Conservation (phyloP, 176 grass and related monocot genomes). For the Typha latifolia region DNA sequence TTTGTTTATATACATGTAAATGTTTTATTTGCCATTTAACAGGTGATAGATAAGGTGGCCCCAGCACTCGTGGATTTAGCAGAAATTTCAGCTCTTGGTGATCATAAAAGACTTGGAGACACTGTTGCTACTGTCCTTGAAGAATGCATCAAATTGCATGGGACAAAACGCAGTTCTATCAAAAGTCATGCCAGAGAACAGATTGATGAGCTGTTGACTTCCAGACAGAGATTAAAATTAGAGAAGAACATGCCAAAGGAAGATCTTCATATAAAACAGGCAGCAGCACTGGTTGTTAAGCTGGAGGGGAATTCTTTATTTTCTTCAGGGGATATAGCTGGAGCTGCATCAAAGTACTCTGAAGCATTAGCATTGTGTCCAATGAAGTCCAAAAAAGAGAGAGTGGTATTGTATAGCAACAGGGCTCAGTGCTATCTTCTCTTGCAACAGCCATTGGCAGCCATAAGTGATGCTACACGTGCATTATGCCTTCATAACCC, state of each 20-base stretch:
- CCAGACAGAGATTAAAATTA: slow-evolving; percentile 68
- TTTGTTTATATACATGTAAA: neutral
- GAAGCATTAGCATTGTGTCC: slow-evolving; percentile 91
- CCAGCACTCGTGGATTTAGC: slow-evolving; percentile 75
- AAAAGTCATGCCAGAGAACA: slow-evolving; percentile 56
- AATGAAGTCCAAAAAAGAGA: slow-evolving; percentile 98
- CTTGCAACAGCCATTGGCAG: slow-evolving; percentile 77
- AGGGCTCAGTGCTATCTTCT: slow-evolving; percentile 96
- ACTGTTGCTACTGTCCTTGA: slow-evolving; percentile 67
- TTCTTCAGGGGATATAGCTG: slow-evolving; percentile 85
- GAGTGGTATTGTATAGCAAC: slow-evolving; percentile 94
- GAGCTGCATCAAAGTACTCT: slow-evolving; percentile 84
- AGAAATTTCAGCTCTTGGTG: slow-evolving; percentile 63
- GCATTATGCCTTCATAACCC: slow-evolving; percentile 92
- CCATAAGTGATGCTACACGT: slow-evolving; percentile 82
- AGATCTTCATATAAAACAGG: slow-evolving; percentile 97
- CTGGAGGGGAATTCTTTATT: slow-evolving; percentile 98
- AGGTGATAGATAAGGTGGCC: slow-evolving; percentile 90
- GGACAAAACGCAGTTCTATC: slow-evolving; percentile 34
- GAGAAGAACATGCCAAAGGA: slow-evolving; percentile 97
- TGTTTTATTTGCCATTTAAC: neutral
- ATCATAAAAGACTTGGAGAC: slow-evolving; percentile 85
- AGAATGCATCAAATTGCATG: slow-evolving; percentile 52
- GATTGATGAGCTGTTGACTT: slow-evolving; percentile 73
- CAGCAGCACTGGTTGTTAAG: slow-evolving; percentile 94